These are phyloP conservation scores for Populus hybrid DNA, from an alignment of 441 rosid genomes.

Conservation along the genomic window DNA sequence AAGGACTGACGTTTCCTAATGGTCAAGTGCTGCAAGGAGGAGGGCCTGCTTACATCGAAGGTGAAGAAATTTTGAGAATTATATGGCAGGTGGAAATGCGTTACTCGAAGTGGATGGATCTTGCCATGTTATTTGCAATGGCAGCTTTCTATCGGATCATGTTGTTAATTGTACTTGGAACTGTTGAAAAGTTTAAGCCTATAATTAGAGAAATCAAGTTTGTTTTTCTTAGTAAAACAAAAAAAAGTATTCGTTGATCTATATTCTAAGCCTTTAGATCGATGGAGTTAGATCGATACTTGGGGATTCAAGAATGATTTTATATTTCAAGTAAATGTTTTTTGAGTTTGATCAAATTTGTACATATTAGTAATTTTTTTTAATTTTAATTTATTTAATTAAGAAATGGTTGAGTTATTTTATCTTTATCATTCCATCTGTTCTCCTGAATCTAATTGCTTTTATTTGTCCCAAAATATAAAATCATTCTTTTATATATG, in stretches of 20 bases:
- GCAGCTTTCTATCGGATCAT: constrained; percentile 35
- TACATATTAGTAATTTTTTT: too few relatives aligned
- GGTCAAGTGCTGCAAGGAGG: constrained; percentile 10
- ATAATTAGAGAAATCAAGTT: constrained; percentile 18
- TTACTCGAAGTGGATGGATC: constrained; percentile 52
- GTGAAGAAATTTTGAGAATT: constrained; percentile 37
- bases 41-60: constrained; percentile 23
- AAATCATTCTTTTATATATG: neutral
- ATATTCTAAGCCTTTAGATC: neutral
- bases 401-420: neutral
- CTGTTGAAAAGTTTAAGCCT: constrained; percentile 41
- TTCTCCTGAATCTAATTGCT: neutral
- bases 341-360: neutral
- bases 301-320: neutral
- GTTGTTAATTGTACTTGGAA: constrained; percentile 32
- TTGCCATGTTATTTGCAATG: constrained; percentile 40
- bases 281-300: neutral
- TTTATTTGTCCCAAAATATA: neutral
- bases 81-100: constrained; percentile 53
- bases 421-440: neutral
- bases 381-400: too few relatives aligned
- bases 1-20: constrained; percentile 39
- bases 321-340: neutral
- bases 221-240: neutral
- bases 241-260: neutral